These are phyloP conservation scores for Groenewaldozyma salmanticensis DNA, from an alignment of 805 yeast genomes.

Conservation along the genomic window DNA sequence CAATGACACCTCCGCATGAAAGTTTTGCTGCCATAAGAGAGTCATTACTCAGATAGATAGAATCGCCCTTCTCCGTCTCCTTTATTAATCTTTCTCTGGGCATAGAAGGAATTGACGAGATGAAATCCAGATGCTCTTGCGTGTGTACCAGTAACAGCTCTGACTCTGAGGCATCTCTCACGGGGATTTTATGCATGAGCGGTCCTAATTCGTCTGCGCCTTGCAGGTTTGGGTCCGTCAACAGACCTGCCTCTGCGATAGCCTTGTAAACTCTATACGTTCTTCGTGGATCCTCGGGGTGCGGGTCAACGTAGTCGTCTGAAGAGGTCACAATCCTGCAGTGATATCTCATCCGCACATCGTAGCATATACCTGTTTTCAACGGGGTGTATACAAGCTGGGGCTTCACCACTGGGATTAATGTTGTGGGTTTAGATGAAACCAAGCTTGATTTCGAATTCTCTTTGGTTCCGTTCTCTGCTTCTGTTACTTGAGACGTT, in stretches of 20 bases:
- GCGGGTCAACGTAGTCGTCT: constrained; percentile 93
- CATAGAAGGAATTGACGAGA: constrained; percentile 71
- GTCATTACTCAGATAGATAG: constrained; percentile 90
- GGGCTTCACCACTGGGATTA: too few relatives aligned
- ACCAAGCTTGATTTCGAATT: too few relatives aligned
- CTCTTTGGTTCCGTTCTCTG: too few relatives aligned
- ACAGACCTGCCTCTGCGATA: constrained; percentile 87
- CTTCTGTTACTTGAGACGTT: too few relatives aligned
- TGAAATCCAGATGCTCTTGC: constrained; percentile 62
- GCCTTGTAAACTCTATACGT: constrained; percentile 89
- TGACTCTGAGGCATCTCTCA: constrained; percentile 77
- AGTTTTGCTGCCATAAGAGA: constrained; percentile 77
- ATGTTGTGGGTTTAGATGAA: too few relatives aligned
- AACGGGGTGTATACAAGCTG: constrained; percentile 60
- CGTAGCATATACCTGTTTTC: constrained; percentile 92
- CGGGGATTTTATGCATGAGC: constrained; percentile 79
- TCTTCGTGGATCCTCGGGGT: constrained; percentile 97
- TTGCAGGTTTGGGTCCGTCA: constrained; percentile 65
- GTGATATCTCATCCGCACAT: constrained; percentile 95
- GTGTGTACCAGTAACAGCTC: constrained; percentile 85
- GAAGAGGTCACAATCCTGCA: constrained; percentile 89
- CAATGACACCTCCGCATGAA: constrained; percentile 95
- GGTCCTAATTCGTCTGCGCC: constrained; percentile 73
- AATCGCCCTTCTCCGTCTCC: constrained; percentile 86
- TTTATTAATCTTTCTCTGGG: constrained; percentile 62